These are phyloP conservation scores for Ulmus americana DNA, from an alignment of 331 rosid species.

Conservation along the genomic window DNA sequence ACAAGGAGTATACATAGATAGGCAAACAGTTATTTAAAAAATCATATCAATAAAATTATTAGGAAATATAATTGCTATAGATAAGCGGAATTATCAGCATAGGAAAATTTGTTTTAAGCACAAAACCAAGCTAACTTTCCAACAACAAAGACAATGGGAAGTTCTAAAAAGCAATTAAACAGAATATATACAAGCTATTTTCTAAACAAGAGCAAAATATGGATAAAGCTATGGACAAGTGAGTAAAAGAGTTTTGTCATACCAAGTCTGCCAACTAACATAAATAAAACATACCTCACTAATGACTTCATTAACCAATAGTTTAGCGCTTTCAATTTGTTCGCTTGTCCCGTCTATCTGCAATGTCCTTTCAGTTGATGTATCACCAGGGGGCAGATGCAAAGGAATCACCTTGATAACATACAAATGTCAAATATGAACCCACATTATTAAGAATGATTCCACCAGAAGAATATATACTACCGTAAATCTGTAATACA, in stretches of 20 bases:
- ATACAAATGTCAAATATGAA: not conserved
- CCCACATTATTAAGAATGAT: not conserved
- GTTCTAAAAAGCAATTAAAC: not conserved
- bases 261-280: slow-evolving; percentile 20
- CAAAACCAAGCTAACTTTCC: not conserved
- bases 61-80: not conserved
- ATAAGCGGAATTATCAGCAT: not conserved
- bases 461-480: not conserved
- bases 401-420: slow-evolving; percentile 75
- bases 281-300: slow-evolving; percentile 62
- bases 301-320: slow-evolving; percentile 75
- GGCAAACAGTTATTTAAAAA: not conserved
- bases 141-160: not conserved
- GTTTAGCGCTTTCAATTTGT: slow-evolving; percentile 83
- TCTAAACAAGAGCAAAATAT: not conserved
- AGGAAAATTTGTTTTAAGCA: no score
- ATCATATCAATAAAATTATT: not conserved
- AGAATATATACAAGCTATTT: not conserved
- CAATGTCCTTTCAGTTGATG: slow-evolving; percentile 74
- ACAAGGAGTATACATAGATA: not conserved
- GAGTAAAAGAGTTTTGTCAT: slow-evolving; percentile 15
- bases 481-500: not conserved
- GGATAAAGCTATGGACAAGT: slow-evolving; percentile 11
- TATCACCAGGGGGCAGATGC: slow-evolving; percentile 97
- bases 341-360: slow-evolving; percentile 84